Evolutionary conservation across 371 early-diverging fungal species (phyloP).

Genomic region (Chytridiales sp.): DNA sequence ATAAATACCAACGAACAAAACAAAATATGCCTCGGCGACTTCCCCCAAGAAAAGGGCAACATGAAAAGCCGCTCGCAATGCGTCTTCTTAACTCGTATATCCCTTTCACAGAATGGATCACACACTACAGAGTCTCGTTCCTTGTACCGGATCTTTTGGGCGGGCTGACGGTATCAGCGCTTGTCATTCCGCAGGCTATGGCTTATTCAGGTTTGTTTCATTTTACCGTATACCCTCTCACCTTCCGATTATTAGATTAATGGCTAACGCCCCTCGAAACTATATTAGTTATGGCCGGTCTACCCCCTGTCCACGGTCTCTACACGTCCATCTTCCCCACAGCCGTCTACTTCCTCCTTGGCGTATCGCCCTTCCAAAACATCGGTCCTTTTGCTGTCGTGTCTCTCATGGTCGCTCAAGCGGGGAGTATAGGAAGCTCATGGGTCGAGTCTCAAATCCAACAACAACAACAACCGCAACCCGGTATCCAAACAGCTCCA

Average conservation of each 20-base stretch:
- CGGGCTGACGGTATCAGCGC: slow-evolving; percentile 46
- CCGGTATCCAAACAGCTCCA: too few species aligned
- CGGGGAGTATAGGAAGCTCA: too few species aligned
- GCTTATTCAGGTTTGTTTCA: slow-evolving; percentile 44
- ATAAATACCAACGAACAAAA: too few species aligned
- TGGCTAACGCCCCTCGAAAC: not conserved
- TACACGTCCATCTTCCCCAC: slow-evolving; percentile 52
- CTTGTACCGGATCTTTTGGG: slow-evolving; percentile 20
- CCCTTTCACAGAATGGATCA: slow-evolving; percentile 13
- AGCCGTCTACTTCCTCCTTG: slow-evolving; percentile 50
- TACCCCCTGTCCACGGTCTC: slow-evolving; percentile 57
- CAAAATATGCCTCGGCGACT: too few species aligned
- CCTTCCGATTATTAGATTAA: not conserved
- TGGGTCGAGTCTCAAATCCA: too few species aligned
- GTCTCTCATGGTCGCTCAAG: slow-evolving; percentile 48
- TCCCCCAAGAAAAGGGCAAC: too few species aligned
- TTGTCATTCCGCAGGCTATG: slow-evolving; percentile 60
- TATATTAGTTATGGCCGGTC: slow-evolving; percentile 43
- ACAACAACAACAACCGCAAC: too few species aligned
- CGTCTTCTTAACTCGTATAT: too few species aligned
- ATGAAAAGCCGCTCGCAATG: too few species aligned
- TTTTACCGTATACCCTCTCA: not conserved
- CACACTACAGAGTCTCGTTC: not conserved
- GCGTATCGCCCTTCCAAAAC: slow-evolving; percentile 41
- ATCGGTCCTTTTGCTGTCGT: slow-evolving; percentile 52